Base-by-base conservation (phyloP, 2,329 filamentous ascomycete species). In the Cytospora piceae region DNA sequence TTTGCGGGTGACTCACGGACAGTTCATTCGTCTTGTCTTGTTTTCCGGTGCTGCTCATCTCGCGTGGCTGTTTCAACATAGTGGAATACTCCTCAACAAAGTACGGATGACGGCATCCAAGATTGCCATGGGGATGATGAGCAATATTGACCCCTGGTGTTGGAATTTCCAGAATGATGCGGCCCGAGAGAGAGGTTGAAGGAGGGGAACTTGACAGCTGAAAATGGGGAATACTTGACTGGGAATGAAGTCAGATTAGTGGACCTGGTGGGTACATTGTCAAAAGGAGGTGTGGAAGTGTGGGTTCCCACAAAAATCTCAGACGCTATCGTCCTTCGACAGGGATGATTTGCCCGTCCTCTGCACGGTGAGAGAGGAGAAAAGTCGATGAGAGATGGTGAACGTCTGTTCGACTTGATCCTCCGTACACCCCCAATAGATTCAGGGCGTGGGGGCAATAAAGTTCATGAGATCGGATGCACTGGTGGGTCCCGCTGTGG, bases 181-280 rank as follows among this genome's bases (percentile, higher is more conserved):
- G 57, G 57, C 32, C 63, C 56, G 64, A 37, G 37, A 32, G 62
- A 34, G 57, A 49, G 57, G 29, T 37, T 37, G 34, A 37, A 37
- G 34, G 34, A 37, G 61, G 65, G 56, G 57, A 49, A 58, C 15
- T 52, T 61, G 65, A 67, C 64, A 66, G 49, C 29, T 53, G 64
- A 62, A 39, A 56, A 37, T 49, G 60, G 34, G 59, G 24, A 34
- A 42, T 56, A 55, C 37, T 55, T 15, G 51, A 55, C 49, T 27
- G 32, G 61, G 57, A 56, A 39, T 46, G 59, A 62, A 57, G 56
- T 53, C 42, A 53, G 55, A 65, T 55, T 42, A 61, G 58, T 61
- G 58, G 63, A 53, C 46, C 51, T 9, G 62, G 39, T 49, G 49
- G 51, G 46, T 49, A 49, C 46, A 7, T 24, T 49, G 46, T 49